Evolutionary conservation across 768 basidiomycete genomes (phyloP), one percentile per base, ranked within the genome.

Genomic region (Boletus pseudopeckii): DNA sequence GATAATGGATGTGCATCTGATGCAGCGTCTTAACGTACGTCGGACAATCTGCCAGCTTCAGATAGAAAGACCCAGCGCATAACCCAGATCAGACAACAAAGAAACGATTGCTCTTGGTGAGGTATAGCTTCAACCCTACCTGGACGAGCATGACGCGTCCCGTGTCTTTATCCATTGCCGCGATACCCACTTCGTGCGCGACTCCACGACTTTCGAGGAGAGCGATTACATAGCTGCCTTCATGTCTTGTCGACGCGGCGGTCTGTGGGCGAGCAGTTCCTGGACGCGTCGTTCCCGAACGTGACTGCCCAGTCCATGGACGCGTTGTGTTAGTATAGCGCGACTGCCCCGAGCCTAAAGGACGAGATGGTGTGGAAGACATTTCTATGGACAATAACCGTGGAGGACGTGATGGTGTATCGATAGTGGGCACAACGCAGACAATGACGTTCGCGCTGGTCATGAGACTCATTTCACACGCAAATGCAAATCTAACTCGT

Each of bases 21-120:
- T 92, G 89, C 18, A 93, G 70, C 0, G 90, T 90, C 69, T 93
- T 93, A 54, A 92, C 85, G 58, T 92, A 95, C 14, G 92, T 93
- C 52, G 90, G 84, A 53, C 87, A 87, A 65, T 97, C 94, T 34
- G 86, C 83, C 30, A 92, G 77, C 90, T 95, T 53, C 17, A 33
- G 40, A 14, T 9, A 20, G 4, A 42, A 9, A 20, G 8, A 5
- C 28, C 17, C 30, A 26, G 36, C 13, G 11, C 14, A 38, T 11
- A 20, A 11, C 13, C 9, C 36, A 41, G 38, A 20, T 57, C 45
- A 43, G 48, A 47, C 36, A 20, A 52, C 11, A 22, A 48, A 43
- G 33, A n/a, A 34, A 38, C 7, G 20, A 37, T 50, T 53, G 43
- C 30, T 36, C 37, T 22, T 18, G 20, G 36, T 48, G 53, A 44